These are phyloP conservation scores for Paxillus ammoniavirescens DNA, from an alignment of 768 basidiomycete species.

Conservation along the genomic window DNA sequence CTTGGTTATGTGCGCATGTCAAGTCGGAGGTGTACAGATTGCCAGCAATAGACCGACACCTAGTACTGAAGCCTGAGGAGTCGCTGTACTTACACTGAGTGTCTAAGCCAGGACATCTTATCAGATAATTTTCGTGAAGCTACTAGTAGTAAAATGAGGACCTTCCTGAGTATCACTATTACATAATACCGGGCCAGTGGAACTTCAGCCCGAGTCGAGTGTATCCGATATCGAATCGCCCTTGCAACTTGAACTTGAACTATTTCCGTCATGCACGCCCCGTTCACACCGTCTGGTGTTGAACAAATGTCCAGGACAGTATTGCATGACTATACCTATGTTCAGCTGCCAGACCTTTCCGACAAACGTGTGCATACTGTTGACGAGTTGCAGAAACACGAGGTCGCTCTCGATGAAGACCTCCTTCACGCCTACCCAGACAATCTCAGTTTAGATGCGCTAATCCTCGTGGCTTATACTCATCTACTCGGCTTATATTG, in stretches of 20 bases:
- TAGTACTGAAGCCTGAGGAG: no score
- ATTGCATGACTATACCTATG: constrained; percentile 4
- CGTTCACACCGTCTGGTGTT: no score
- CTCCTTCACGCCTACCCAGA: background rate
- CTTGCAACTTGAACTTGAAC: no score
- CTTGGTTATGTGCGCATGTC: no score
- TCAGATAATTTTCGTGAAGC: background rate
- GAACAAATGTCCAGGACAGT: background rate
- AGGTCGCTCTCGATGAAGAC: constrained; percentile 4
- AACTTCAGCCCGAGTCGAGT: no score
- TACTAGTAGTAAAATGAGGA: no score
- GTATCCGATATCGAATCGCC: background rate
- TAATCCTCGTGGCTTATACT: constrained; percentile 21
- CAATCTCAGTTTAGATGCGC: constrained; percentile 3
- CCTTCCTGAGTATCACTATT: no score
- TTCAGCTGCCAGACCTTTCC: constrained; percentile 22
- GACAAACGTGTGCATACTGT: constrained; percentile 6
- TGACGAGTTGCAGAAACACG: background rate
- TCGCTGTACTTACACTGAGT: no score
- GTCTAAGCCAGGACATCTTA: background rate
- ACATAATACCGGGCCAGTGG: no score
- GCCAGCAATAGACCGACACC: no score
- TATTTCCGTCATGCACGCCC: no score
- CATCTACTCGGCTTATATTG: constrained; percentile 23
- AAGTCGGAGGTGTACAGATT: no score